Percentiles rank a stretch among this genome's conserved stretches.
phyloP scores from a whole-genome alignment of 2,329 filamentous ascomycete species.

The Aspergillus felis region DNA sequence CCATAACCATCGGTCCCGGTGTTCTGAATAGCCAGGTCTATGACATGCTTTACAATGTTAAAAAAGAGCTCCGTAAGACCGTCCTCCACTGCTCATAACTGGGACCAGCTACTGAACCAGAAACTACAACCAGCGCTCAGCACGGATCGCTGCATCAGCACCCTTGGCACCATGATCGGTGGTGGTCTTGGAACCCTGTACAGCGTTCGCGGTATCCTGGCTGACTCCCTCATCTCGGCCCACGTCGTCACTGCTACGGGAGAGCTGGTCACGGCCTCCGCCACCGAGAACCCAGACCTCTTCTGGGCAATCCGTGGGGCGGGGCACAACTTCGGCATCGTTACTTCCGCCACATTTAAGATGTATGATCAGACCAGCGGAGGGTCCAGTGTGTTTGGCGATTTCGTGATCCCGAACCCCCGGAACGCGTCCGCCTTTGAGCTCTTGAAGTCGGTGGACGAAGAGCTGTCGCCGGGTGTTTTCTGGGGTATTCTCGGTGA shows the following conservation, averaged over 20 bases:
- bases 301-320: not conserved
- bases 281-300: not conserved
- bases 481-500: not conserved
- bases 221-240: not conserved
- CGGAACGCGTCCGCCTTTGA: not conserved
- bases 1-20: not conserved
- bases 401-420: not conserved
- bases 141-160: not conserved
- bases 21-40: not conserved
- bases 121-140: not conserved
- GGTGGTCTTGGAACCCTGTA: not conserved
- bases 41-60: not conserved
- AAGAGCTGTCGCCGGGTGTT: not conserved
- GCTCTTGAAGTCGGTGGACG: not conserved
- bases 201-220: not conserved
- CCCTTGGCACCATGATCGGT: not conserved
- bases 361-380: not conserved
- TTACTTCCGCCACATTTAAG: not conserved
- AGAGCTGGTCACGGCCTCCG: not conserved
- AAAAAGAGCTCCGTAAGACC: not conserved
- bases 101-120: not conserved
- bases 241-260: not conserved
- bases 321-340: not conserved
- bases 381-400: not conserved
- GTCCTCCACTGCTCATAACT: not conserved